phyloP scores from a whole-genome alignment of 2,329 filamentous ascomycete genomes.

The Aspergillus sergii region DNA sequence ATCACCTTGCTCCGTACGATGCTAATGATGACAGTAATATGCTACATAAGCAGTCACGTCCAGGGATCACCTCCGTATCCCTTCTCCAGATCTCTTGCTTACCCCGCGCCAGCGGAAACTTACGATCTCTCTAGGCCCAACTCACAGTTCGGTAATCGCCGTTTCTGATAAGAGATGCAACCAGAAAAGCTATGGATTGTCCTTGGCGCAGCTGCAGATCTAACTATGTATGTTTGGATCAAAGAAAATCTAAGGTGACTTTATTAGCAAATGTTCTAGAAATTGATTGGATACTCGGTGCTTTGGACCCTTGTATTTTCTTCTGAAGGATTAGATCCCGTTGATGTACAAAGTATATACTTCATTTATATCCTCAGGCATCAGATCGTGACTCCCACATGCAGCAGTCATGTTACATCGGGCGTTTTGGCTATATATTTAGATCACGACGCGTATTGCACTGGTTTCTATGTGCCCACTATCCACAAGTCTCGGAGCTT shows the following conservation, averaged over 20 bases:
- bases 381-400: neutral
- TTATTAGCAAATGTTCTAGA: neutral
- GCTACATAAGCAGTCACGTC: neutral
- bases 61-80: neutral
- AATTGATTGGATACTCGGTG: neutral
- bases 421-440: neutral
- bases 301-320: neutral
- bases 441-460: neutral
- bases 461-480: neutral
- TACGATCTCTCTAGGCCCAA: slow-evolving; percentile 6
- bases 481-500: neutral
- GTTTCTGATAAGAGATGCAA: slow-evolving; percentile 5
- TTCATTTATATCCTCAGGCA: neutral
- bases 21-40: neutral
- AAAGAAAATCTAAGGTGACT: neutral
- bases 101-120: slow-evolving; percentile 15
- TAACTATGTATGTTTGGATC: neutral
- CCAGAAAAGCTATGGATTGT: neutral
- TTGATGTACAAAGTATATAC: too few species aligned
- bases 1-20: neutral
- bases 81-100: slow-evolving; percentile 8
- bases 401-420: neutral
- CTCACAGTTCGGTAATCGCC: slow-evolving; percentile 13
- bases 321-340: neutral
- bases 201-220: neutral